Percentiles rank a stretch among this genome's conserved stretches.
Evolutionary conservation across 2,329 filamentous ascomycete genomes (phyloP).

Genomic region (Tolypocladium sp.): DNA sequence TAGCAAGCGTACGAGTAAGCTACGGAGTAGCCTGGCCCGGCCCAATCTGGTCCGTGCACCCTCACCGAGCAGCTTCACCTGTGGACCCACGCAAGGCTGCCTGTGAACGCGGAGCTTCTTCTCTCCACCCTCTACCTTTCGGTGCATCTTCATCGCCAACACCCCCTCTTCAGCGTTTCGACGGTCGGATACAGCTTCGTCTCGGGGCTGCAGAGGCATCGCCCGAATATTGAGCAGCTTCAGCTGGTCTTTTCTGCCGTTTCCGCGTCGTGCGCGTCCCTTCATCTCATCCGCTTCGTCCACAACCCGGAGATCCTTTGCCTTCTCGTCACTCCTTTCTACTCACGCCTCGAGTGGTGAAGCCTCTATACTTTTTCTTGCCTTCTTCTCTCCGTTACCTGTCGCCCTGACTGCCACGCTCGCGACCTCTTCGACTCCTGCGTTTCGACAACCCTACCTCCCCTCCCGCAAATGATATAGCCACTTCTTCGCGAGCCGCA

Average conservation of each 20-base stretch:
- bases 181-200: neutral
- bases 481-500: constrained; percentile 6
- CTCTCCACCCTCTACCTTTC: neutral
- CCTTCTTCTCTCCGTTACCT: neutral
- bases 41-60: constrained; percentile 2
- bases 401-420: neutral
- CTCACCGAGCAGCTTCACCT: neutral
- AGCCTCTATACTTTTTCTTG: neutral
- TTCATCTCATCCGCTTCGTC: neutral
- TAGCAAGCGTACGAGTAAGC: too few relatives aligned
- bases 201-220: neutral
- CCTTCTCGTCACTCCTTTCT: constrained; percentile 1
- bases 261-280: neutral
- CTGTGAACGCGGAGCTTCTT: constrained; percentile 2
- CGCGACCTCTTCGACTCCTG: neutral
- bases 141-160: neutral
- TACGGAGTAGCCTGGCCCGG: neutral
- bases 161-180: neutral
- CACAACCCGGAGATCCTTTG: neutral
- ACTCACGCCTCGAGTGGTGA: neutral
- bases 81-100: constrained; percentile 6
- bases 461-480: constrained; percentile 24
- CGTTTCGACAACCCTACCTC: neutral
- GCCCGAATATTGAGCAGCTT: neutral
- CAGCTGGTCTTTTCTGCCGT: neutral